Evolutionary conservation across 2,329 filamentous ascomycete genomes (phyloP).

Genomic region (Fusarium luffae): DNA sequence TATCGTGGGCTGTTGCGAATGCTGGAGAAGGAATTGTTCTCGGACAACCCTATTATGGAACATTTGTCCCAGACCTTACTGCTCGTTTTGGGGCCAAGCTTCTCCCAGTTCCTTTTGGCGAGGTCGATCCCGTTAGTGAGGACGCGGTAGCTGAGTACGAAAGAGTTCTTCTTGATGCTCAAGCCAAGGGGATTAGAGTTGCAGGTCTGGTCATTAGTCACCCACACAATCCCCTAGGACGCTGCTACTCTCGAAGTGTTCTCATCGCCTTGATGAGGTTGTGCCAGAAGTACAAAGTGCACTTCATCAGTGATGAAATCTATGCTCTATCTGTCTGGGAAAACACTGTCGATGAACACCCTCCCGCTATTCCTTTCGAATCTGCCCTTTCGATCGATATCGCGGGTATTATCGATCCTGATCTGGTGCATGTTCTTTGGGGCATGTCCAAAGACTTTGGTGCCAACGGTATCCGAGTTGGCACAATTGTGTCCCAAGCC

Average conservation of each 20-base stretch:
- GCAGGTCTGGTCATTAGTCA: slow-evolving; percentile 62
- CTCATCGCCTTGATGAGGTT: slow-evolving; percentile 57
- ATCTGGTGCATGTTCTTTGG: slow-evolving; percentile 63
- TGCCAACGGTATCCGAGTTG: slow-evolving; percentile 65
- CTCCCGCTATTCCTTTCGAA: slow-evolving; percentile 52
- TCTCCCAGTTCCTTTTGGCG: slow-evolving; percentile 57
- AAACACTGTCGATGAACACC: slow-evolving; percentile 49
- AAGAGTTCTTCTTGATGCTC: slow-evolving; percentile 52
- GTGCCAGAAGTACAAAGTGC: slow-evolving; percentile 60
- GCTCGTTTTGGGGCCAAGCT: slow-evolving; percentile 56
- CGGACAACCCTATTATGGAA: slow-evolving; percentile 60
- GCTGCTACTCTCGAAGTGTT: slow-evolving; percentile 56
- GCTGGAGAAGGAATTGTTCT: slow-evolving; percentile 55
- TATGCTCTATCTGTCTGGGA: slow-evolving; percentile 64
- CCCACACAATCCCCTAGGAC: slow-evolving; percentile 63
- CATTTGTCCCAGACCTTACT: slow-evolving; percentile 59
- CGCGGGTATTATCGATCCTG: slow-evolving; percentile 58
- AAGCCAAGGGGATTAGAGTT: slow-evolving; percentile 54
- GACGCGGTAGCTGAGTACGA: slow-evolving; percentile 59
- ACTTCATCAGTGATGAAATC: slow-evolving; percentile 63
- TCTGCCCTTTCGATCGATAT: slow-evolving; percentile 59
- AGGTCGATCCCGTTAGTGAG: slow-evolving; percentile 56
- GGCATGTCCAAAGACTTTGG: slow-evolving; percentile 65
- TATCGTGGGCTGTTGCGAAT: slow-evolving; percentile 54
- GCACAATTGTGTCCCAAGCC: slow-evolving; percentile 60